Evolutionary conservation across 2,329 filamentous ascomycete genomes (phyloP).

Genomic region (Colletotrichum filicis): DNA sequence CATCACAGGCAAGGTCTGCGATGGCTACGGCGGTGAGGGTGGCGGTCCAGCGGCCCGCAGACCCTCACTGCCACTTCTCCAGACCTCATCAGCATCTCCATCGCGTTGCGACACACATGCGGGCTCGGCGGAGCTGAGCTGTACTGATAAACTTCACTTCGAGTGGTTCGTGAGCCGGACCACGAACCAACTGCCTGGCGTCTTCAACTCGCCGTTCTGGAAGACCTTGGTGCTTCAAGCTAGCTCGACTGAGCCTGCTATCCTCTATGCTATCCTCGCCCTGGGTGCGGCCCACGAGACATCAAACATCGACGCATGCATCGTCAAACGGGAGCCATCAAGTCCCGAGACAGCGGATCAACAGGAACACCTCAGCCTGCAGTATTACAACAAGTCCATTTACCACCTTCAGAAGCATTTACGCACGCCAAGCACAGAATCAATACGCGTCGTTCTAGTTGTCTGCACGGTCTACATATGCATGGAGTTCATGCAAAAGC

Average conservation of each 20-base stretch:
- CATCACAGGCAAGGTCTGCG: slow-evolving; percentile 38
- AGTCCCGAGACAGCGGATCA: not conserved
- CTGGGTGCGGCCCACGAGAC: not conserved
- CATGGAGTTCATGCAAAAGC: slow-evolving; percentile 48
- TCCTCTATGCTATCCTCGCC: slow-evolving; percentile 50
- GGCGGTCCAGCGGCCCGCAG: not conserved
- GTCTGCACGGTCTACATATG: slow-evolving; percentile 49
- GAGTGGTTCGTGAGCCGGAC: slow-evolving; percentile 57
- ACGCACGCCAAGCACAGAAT: slow-evolving; percentile 38
- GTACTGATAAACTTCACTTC: slow-evolving; percentile 42
- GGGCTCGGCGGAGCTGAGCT: not conserved
- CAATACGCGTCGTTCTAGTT: slow-evolving; percentile 50
- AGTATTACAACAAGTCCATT: slow-evolving; percentile 52
- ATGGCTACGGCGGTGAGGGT: slow-evolving; percentile 39
- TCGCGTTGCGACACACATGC: not conserved
- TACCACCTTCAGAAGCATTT: slow-evolving; percentile 47
- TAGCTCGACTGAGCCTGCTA: slow-evolving; percentile 47
- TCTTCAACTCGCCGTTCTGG: slow-evolving; percentile 52
- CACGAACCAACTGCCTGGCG: slow-evolving; percentile 47
- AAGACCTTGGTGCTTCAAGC: slow-evolving; percentile 49
- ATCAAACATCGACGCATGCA: slow-evolving; percentile 37
- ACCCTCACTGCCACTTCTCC: not conserved
- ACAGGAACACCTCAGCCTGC: slow-evolving; percentile 42
- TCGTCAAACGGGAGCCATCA: slow-evolving; percentile 42
- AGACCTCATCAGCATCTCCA: not conserved